Evolutionary conservation across 2,329 filamentous ascomycete genomes (phyloP), one percentile per base, ranked within the genome.

Genomic region (Colletotrichum graminicola): DNA sequence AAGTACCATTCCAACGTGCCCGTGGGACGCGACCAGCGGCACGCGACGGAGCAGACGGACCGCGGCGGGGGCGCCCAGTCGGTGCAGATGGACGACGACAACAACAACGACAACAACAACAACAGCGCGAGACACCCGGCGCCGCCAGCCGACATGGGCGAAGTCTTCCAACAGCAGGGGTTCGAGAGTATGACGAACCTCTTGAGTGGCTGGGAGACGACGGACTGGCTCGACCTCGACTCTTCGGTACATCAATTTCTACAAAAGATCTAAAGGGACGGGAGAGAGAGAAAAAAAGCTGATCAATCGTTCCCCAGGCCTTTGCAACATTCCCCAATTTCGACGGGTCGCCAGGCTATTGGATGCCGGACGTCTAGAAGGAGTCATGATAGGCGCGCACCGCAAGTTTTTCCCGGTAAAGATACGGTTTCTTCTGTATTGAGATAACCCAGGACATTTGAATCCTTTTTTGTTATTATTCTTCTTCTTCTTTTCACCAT

Each of bases 201-300:
- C 2, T 65, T 78, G 21, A 72, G 74, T 3, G 74, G 72, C 34
- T 79, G 78, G 78, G 76, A 79, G 67, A 74, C 77, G 1, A 77
- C 76, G 6, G 77, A 79, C 34, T 79, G 78, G 78, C 71, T 79
- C 45, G 77, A 79, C 32, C 71, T 78, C 18, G 77, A 78, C 59
- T 77, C 77, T 21, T 78, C 75, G 62, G 76, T 75, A 75, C 62
- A 68, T 29, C 26, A 36, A 52, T 69, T 51, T 18, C 45, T 67
- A 26, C 56, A 49, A 60, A 41, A 29, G 1, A 55, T 45, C 3
- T 49, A 23, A 45, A 56, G 49, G 56, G 34, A 29, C n/a, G 56
- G 23, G 21, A 12, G 45, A 47, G 21, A 12, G 45, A 47, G n/a
- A 12, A n/a, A 5, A 5, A n/a, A 55, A n/a, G 55, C 73, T 66